Evolutionary conservation across 768 basidiomycete species (phyloP), one percentile per base, ranked within the genome.

Genomic region (Mrakia gelida): DNA sequence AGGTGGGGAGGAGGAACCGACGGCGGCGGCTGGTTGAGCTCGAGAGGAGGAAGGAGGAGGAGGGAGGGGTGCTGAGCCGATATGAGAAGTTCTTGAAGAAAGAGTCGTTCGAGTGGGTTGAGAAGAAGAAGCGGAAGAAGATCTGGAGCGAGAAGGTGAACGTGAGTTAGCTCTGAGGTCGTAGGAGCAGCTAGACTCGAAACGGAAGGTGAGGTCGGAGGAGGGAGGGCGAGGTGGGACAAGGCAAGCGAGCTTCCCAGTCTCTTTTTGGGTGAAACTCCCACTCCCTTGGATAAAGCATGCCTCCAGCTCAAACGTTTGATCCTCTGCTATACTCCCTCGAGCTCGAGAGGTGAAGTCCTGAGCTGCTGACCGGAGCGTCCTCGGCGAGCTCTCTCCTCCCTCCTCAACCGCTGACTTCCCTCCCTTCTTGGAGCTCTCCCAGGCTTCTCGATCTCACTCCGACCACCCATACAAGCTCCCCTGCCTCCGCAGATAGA

Each of bases 1-100:
- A 15, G 67, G 67, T 38, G 67, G 67, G 26, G 67, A 70, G 34
- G 67, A 70, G n/a, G n/a, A n/a, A n/a, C n/a, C n/a, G n/a, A n/a
- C 26, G 41, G 23, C 67, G 16, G 65, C 32, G 65, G 65, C 38
- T 34, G 18, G 21, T 41, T 70, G 34, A 26, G 67, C 26, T 34
- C 16, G 30, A 9, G 32, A 41, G 38, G 67, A 45, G 18, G 34
- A 41, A 38, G 34, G 16, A 38, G 41, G 18, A 38, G 67, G 21
- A 41, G 23, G 9, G 54, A 56, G 54, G 54, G 59, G 59, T 59
- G 26, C 28, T 59, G 59, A 59, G 9, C 59, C 59, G 59, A 59
- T 59, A 15, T 59, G 23, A 26, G 59, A 59, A 11, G 59, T 59
- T 59, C 59, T 59, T 26, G 59, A 59, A 23, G n/a, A 4, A 26